Evolutionary conservation across 2,329 filamentous ascomycete species (phyloP).

Genomic region (Coleophoma cylindrospora): DNA sequence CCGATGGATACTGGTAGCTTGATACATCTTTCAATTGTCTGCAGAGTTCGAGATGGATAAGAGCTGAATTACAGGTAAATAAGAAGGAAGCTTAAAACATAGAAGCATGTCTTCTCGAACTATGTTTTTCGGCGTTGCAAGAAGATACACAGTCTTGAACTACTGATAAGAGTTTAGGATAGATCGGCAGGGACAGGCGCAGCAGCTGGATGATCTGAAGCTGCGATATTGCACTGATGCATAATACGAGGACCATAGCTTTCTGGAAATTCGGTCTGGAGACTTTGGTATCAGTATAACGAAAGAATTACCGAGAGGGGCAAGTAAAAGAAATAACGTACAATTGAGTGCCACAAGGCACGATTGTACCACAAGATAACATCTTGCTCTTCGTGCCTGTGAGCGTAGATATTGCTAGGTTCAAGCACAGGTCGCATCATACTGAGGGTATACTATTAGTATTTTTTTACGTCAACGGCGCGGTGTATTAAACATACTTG

Average conservation of each 20-base stretch:
- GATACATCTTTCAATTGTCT: too few species aligned
- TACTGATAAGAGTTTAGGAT: too few species aligned
- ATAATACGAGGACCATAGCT: constrained; percentile 32
- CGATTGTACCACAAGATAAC: constrained; percentile 34
- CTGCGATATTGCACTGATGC: constrained; percentile 30
- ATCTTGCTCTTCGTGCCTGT: constrained; percentile 30
- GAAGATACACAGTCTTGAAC: too few species aligned
- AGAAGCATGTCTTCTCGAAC: too few species aligned
- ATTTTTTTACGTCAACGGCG: background rate
- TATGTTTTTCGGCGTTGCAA: too few species aligned
- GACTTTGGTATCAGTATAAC: constrained; percentile 4
- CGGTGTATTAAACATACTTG: constrained; percentile 15
- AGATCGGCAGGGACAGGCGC: background rate
- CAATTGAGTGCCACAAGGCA: constrained; percentile 33
- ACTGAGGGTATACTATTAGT: constrained; percentile 8
- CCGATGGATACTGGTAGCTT: too few species aligned
- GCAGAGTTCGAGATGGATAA: too few species aligned
- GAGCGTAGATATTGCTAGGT: constrained; percentile 30
- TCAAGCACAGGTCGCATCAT: constrained; percentile 29
- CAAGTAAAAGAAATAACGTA: constrained; percentile 8
- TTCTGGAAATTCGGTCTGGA: constrained; percentile 28
- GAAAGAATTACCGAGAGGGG: background rate
- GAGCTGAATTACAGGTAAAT: too few species aligned
- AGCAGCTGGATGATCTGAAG: constrained; percentile 13
- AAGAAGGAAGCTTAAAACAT: too few species aligned